Conservation (phyloP, 1,139 yeast genomes). For the Pneumocystis wakefieldiae region DNA sequence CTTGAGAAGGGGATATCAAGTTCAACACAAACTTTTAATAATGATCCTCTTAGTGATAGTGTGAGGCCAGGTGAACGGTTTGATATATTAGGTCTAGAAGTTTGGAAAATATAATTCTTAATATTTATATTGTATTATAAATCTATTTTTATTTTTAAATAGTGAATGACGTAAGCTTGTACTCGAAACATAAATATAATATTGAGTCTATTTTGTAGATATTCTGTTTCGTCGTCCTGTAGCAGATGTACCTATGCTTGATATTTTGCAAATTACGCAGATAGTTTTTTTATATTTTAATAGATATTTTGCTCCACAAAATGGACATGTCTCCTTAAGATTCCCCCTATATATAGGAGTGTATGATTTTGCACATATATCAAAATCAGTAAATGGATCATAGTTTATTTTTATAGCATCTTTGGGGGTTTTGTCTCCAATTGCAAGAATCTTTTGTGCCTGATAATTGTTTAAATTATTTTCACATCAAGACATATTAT, state of each 20-base stretch:
- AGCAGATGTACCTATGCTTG: constrained; percentile 86
- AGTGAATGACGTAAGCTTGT: neutral
- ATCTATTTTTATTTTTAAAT: neutral
- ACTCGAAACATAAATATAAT: neutral
- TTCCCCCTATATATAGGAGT: constrained; percentile 80
- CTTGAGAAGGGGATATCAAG: constrained; percentile 64
- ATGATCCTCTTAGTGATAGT: constrained; percentile 49
- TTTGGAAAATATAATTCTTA: constrained; percentile 47
- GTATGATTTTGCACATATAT: constrained; percentile 70
- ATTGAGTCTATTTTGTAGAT: neutral
- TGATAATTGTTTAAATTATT: neutral
- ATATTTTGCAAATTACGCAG: constrained; percentile 61
- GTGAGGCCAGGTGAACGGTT: constrained; percentile 41
- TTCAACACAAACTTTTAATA: constrained; percentile 75
- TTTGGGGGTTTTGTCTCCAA: constrained; percentile 62
- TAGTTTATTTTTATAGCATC: constrained; percentile 86
- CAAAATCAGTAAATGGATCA: constrained; percentile 83
- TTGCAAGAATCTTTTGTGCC: constrained; percentile 66
- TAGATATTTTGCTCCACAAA: constrained; percentile 82
- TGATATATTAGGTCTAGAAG: constrained; percentile 59
- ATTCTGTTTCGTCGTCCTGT: constrained; percentile 37
- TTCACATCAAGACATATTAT: neutral
- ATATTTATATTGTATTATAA: neutral
- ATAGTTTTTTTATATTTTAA: constrained; percentile 60
- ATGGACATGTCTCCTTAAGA: constrained; percentile 58